Base-by-base conservation (phyloP, 2,329 filamentous ascomycete genomes). In the Sarocladium brachiariae region DNA sequence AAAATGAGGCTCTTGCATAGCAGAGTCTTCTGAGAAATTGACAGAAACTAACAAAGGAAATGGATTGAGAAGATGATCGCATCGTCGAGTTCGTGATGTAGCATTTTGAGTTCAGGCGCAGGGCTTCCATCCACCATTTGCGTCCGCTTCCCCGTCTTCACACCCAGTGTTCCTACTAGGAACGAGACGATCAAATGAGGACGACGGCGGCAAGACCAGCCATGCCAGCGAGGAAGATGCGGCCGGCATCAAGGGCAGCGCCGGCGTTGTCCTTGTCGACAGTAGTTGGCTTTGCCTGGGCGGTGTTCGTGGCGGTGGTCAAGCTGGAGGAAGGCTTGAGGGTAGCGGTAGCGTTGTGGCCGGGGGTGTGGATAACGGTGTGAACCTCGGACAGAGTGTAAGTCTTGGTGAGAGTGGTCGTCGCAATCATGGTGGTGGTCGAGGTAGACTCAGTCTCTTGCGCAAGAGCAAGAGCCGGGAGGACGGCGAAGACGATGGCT, bases 401-500 rank as follows among this genome's bases (percentile, higher is more conserved):
- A 46, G 75, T 78, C 61, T 72, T 73, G 60, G 75, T 78, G 58
- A 74, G 59, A 41, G 71, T 74, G 51, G 69, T 68, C 35, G 77
- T 81, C 23, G 69, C 69, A 16, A 77, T 80, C 45, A 67, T 68
- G 19, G 73, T 76, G 16, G 73, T 70, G 38, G 71, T 70, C 21
- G 60, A 59, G 51, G 62, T 59, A 18, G 16, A 5, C 4, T 27
- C 21, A 8, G 30, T 54, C 49, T 57, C 52, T 49, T 70, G 61
- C 33, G 77, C 77, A 49, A 77, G 58, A 53, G 76, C 78, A 60
- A 80, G 62, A 50, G 78, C 68, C 58, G 79, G 78, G 61, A 83
- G 70, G 55, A 75, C 63, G 54, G 73, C 72, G 53, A 76, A 63
- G 59, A 75, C 52, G 53, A 81, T 58, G 25, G 71, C 65, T 41